phyloP scores from a whole-genome alignment of 2,329 filamentous ascomycete genomes.

The Graphilbum sp. region DNA sequence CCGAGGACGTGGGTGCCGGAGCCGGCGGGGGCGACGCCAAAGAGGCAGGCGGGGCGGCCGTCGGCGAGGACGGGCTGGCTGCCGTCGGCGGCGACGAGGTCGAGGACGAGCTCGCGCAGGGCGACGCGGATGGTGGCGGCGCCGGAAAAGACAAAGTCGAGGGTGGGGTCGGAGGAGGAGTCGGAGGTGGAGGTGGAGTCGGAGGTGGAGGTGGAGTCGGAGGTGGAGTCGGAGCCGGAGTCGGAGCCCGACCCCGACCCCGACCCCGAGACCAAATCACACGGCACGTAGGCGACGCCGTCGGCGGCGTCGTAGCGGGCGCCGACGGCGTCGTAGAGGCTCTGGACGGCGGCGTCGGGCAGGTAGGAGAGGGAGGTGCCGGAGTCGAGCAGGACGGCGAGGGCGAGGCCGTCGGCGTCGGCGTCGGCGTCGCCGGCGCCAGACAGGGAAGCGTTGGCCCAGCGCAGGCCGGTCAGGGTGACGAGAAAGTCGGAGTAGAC shows the following conservation, averaged over 20 bases:
- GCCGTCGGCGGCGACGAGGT: constrained; percentile 29
- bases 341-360: constrained; percentile 33
- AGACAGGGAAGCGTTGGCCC: constrained; percentile 20
- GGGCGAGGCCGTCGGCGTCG: constrained; percentile 32
- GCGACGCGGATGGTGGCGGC: constrained; percentile 34
- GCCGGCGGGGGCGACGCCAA: constrained; percentile 47
- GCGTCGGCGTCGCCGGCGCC: too few species aligned
- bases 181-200: too few species aligned
- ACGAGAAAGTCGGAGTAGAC: constrained; percentile 48
- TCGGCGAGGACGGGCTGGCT: constrained; percentile 33
- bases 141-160: constrained; percentile 42
- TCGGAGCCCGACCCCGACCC: too few species aligned
- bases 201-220: too few species aligned
- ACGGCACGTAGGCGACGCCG: constrained; percentile 45
- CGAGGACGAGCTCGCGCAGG: constrained; percentile 43
- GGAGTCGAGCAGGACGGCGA: constrained; percentile 54
- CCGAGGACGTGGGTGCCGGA: constrained; percentile 45
- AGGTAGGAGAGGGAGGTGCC: constrained; percentile 54
- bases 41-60: constrained; percentile 42
- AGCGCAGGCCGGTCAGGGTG: constrained; percentile 45
- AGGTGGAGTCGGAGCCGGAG: too few species aligned
- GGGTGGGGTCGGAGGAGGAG: constrained; percentile 18
- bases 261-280: constrained; percentile 27
- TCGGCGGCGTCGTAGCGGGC: constrained; percentile 38
- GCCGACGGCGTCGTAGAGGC: constrained; percentile 40